These are phyloP conservation scores for Diaporthe capsici DNA, from an alignment of 2,329 filamentous ascomycete genomes.

Conservation along the genomic window DNA sequence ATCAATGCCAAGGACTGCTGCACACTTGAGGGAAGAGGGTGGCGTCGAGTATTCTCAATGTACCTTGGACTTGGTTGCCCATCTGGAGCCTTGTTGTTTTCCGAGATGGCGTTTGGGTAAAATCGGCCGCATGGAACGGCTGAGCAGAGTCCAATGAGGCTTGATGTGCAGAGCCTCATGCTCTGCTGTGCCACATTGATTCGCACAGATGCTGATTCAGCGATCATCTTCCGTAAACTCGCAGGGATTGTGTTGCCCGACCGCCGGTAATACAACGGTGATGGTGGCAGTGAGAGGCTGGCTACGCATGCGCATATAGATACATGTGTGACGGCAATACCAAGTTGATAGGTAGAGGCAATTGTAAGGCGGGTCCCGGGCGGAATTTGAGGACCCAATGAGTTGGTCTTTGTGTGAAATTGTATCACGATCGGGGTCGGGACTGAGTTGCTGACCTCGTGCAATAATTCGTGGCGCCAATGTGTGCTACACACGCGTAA, in stretches of 20 bases:
- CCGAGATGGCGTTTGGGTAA: background rate
- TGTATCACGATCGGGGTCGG: background rate
- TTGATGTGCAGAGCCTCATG: background rate
- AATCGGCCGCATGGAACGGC: too few relatives aligned
- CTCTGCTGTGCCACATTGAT: background rate
- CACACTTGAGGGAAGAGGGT: too few relatives aligned
- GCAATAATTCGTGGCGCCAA: background rate
- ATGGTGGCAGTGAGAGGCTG: background rate
- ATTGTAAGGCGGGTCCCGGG: background rate
- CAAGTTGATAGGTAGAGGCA: background rate
- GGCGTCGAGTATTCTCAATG: background rate
- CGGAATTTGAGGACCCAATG: background rate
- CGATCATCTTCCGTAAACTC: background rate
- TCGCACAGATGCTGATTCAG: background rate
- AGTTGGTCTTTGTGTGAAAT: background rate
- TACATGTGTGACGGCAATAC: background rate
- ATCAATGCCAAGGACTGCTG: too few relatives aligned
- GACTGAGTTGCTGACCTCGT: background rate
- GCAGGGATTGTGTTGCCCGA: background rate
- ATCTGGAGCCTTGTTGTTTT: too few relatives aligned
- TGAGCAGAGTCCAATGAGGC: background rate
- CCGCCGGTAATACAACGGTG: background rate
- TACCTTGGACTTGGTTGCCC: background rate
- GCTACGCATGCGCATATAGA: background rate
- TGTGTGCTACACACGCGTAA: background rate